Conservation (phyloP, 306 rosid species). For the Acacia confusa region DNA sequence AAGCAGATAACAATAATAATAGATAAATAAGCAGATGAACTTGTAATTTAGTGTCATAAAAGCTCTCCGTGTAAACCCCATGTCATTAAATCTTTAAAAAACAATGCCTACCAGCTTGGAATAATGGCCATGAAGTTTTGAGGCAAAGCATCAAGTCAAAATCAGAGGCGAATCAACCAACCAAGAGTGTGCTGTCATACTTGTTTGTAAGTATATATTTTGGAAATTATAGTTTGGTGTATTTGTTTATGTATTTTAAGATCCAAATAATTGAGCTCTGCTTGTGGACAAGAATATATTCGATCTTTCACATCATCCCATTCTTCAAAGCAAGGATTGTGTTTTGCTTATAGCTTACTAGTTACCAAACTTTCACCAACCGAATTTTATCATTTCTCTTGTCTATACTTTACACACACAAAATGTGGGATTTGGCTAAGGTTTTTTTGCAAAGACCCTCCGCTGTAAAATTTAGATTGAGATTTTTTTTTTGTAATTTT, state of each 20-base stretch:
- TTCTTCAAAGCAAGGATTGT: background rate
- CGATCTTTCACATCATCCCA: background rate
- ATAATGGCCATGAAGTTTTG: background rate
- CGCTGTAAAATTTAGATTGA: too few species aligned
- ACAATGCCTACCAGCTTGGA: background rate
- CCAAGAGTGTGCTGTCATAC: background rate
- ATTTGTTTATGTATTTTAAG: background rate
- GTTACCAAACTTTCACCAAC: background rate
- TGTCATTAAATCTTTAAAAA: too few species aligned
- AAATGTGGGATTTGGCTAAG: too few species aligned
- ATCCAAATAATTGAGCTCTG: background rate
- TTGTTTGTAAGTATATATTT: background rate
- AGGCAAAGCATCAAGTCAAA: background rate
- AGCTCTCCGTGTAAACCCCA: too few species aligned
- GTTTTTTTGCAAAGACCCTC: too few species aligned
- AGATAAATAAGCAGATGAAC: too few species aligned
- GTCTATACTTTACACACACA: background rate
- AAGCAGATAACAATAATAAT: too few species aligned
- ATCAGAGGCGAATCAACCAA: background rate
- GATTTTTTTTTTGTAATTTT: too few species aligned
- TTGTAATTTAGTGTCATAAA: too few species aligned
- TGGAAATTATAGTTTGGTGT: background rate
- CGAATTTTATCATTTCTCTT: background rate
- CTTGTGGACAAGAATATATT: background rate
- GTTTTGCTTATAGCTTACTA: background rate